Evolutionary conservation across 2,329 filamentous ascomycete species (phyloP).

Genomic region (Cladobotryum mycophilum): DNA sequence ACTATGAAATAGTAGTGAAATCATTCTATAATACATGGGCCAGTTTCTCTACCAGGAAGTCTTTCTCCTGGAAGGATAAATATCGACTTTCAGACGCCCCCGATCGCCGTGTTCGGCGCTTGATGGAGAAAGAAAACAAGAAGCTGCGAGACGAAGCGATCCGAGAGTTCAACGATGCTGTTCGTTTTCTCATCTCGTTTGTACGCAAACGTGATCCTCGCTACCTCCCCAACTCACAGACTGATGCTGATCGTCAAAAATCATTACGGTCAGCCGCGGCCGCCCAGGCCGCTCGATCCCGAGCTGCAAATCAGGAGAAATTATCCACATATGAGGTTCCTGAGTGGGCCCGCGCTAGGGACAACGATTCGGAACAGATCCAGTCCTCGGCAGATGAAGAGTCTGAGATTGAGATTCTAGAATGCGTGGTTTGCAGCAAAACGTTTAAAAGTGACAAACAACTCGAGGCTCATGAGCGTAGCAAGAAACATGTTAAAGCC

Average conservation of each 20-base stretch:
- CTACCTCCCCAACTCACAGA: conserved; percentile 69
- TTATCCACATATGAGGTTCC: conserved; percentile 60
- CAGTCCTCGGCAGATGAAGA: conserved; percentile 58
- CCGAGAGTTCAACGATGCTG: conserved; percentile 87
- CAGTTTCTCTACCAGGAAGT: conserved; percentile 76
- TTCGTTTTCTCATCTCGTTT: conserved; percentile 79
- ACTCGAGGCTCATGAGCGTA: conserved; percentile 85
- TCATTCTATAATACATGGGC: conserved; percentile 78
- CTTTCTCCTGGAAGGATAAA: conserved; percentile 82
- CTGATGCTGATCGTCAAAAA: conserved; percentile 74
- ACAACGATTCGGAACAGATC: conserved; percentile 45
- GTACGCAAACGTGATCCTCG: conserved; percentile 87
- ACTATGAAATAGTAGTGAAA: conserved; percentile 69
- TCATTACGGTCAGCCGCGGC: conserved; percentile 69
- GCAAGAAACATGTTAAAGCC: conserved; percentile 91
- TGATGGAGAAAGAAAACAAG: conserved; percentile 95
- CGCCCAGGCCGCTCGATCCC: conserved; percentile 75
- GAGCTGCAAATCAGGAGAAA: conserved; percentile 74
- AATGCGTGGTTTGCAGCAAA: conserved; percentile 73
- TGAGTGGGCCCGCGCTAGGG: conserved; percentile 65
- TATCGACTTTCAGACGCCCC: conserved; percentile 81
- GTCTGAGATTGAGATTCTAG: conserved; percentile 54
- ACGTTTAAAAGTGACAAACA: conserved; percentile 89
- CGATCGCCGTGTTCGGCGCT: conserved; percentile 71
- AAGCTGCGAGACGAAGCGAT: conserved; percentile 74